Percentiles rank a stretch among this genome's conserved stretches.
Evolutionary conservation across 176 grass and related monocot species (phyloP).

Genomic region (Dendrocalamus sinicus): DNA sequence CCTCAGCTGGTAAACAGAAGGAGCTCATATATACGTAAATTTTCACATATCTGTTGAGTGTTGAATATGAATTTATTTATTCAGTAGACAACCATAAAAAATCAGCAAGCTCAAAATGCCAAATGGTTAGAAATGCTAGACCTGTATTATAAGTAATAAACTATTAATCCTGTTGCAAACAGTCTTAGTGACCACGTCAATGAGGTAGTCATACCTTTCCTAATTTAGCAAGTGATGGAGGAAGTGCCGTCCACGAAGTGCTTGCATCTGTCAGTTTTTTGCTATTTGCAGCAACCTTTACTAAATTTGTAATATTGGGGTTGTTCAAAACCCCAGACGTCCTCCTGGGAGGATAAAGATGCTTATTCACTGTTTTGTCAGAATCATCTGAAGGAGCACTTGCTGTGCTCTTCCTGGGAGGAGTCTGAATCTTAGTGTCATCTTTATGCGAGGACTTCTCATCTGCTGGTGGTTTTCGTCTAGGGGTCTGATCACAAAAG

Average conservation of each 20-base stretch:
- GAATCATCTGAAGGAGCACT: slow-evolving; percentile 67
- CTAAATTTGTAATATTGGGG: slow-evolving; percentile 71
- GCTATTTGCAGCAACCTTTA: slow-evolving; percentile 70
- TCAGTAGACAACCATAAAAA: neutral
- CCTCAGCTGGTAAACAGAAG: neutral
- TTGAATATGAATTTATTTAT: neutral
- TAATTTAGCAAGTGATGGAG: slow-evolving; percentile 73
- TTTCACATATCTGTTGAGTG: slow-evolving; percentile 1
- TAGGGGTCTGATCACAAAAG: slow-evolving; percentile 60
- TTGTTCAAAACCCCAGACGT: slow-evolving; percentile 54
- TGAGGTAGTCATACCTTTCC: slow-evolving; percentile 69
- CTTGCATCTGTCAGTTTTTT: slow-evolving; percentile 73
- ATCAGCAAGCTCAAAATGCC: slow-evolving; percentile 17
- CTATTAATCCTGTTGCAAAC: neutral
- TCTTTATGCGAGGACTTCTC: slow-evolving; percentile 72
- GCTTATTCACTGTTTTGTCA: slow-evolving; percentile 54
- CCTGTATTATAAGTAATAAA: neutral
- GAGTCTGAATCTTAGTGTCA: slow-evolving; percentile 71
- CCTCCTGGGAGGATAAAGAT: slow-evolving; percentile 55
- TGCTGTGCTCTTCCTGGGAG: slow-evolving; percentile 68
- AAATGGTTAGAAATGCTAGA: slow-evolving; percentile 25
- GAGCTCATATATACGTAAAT: neutral
- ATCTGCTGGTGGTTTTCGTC: slow-evolving; percentile 57
- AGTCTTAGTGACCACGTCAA: neutral
- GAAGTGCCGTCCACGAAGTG: slow-evolving; percentile 69